These are phyloP conservation scores for Cutaneotrichosporon cutaneum DNA, from an alignment of 1,284 basidiomycete genomes.

Conservation along the genomic window DNA sequence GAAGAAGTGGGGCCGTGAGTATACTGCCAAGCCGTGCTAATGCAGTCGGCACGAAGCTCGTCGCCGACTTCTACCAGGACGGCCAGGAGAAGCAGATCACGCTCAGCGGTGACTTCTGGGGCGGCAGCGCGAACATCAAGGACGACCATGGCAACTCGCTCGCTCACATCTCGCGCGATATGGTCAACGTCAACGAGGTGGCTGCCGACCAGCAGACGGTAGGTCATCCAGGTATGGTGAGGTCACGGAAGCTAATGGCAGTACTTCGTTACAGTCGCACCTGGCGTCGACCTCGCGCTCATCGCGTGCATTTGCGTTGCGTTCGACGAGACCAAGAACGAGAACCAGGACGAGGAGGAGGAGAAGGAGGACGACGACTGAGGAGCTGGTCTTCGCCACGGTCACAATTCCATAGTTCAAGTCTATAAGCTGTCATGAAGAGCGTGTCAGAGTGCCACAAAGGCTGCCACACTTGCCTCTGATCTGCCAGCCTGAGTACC, in stretches of 20 bases:
- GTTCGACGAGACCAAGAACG: constrained; percentile 21
- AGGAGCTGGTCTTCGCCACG: neutral
- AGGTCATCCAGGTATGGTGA: no score
- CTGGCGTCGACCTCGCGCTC: constrained; percentile 22
- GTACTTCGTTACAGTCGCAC: constrained; percentile 20
- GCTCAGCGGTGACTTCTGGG: constrained; percentile 18
- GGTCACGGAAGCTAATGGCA: constrained; percentile 3
- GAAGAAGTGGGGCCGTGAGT: constrained; percentile 16
- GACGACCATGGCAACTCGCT: constrained; percentile 12
- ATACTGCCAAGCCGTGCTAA: neutral
- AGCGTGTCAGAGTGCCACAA: no score
- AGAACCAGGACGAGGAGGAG: constrained; percentile 9
- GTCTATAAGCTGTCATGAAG: no score
- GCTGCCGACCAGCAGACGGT: constrained; percentile 21
- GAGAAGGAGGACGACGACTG: constrained; percentile 1
- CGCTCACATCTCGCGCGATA: constrained; percentile 15
- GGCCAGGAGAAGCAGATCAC: neutral
- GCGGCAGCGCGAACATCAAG: constrained; percentile 14
- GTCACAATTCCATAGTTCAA: neutral
- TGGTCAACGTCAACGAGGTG: constrained; percentile 9
- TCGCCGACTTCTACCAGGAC: constrained; percentile 9
- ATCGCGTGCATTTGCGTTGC: constrained; percentile 19
- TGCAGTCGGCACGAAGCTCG: constrained; percentile 15
- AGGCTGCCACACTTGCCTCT: no score
- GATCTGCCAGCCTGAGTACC: no score